Conservation (phyloP, 192 early-diverging fungal species). For the Martensiomyces pterosporus region DNA sequence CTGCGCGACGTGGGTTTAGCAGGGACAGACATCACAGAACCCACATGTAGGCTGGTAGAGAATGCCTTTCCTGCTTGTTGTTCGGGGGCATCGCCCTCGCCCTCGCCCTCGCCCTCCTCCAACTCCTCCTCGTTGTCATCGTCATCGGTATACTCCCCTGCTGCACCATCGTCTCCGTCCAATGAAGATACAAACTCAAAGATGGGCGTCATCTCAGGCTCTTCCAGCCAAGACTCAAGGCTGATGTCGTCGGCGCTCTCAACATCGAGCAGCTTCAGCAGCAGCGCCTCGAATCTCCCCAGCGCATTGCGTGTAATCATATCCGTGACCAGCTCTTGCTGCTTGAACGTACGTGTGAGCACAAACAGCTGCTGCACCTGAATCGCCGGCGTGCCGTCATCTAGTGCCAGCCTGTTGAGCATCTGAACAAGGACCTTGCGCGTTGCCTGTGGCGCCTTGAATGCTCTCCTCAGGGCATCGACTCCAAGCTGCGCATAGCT, state of each 20-base stretch:
- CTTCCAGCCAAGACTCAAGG: constrained; percentile 44
- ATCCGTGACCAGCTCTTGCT: constrained; percentile 54
- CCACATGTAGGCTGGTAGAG: constrained; percentile 1
- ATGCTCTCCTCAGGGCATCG: constrained; percentile 57
- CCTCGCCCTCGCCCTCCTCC: constrained; percentile 11
- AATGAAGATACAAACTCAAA: constrained; percentile 47
- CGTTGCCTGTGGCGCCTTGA: constrained; percentile 45
- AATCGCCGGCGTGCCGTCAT: constrained; percentile 29
- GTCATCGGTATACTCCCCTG: constrained; percentile 5
- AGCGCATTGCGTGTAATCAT: constrained; percentile 56
- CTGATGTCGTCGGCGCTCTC: constrained; percentile 37
- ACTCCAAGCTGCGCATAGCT: constrained; percentile 53
- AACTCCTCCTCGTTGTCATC: constrained; percentile 8
- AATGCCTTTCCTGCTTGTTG: background rate
- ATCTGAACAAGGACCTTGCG: constrained; percentile 63
- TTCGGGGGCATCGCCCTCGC: background rate
- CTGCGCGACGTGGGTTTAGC: constrained; percentile 12
- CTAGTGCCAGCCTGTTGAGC: constrained; percentile 53
- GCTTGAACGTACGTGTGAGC: constrained; percentile 26
- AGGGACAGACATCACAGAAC: constrained; percentile 28
- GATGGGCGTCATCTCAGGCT: constrained; percentile 45
- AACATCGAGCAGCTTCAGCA: constrained; percentile 54
- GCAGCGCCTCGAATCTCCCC: constrained; percentile 52
- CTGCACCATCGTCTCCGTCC: constrained; percentile 8
- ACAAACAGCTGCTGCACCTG: constrained; percentile 49